Conservation (phyloP, 2,329 filamentous ascomycete genomes). For the Diaporthe destruens region DNA sequence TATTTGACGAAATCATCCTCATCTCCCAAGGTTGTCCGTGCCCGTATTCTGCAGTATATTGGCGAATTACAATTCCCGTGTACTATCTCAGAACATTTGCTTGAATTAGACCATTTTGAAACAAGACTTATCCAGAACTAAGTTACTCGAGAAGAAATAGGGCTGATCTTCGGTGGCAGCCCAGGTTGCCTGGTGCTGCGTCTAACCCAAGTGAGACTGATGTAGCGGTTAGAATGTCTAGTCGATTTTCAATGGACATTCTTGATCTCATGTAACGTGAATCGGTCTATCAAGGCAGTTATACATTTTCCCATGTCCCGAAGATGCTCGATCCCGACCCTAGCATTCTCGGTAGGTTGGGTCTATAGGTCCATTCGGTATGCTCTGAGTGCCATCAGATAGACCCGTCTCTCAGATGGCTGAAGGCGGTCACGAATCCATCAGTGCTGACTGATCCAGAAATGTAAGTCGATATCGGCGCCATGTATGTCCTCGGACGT, state of each 20-base stretch:
- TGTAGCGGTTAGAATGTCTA: no score
- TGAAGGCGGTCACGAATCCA: no score
- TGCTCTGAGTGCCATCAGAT: no score
- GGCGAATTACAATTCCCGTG: no score
- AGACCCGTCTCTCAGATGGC: background rate
- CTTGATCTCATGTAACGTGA: background rate
- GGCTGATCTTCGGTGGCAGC: background rate
- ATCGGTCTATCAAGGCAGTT: no score
- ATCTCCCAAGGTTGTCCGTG: no score
- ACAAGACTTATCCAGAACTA: background rate
- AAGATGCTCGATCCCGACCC: no score
- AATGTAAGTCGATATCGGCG: fast-evolving
- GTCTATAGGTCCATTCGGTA: background rate
- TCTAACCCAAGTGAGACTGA: background rate
- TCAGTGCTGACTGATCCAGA: background rate
- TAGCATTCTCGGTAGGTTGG: background rate
- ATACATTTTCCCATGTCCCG: background rate
- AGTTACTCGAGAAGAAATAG: background rate
- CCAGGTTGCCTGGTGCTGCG: background rate
- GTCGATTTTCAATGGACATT: background rate
- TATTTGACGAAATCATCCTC: no score
- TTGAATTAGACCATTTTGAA: no score
- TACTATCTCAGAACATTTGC: no score
- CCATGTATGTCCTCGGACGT: no score
- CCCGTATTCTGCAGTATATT: no score